These are phyloP conservation scores for Odontarrhena argentea DNA, from an alignment of 345 rosid genomes.

Conservation along the genomic window DNA sequence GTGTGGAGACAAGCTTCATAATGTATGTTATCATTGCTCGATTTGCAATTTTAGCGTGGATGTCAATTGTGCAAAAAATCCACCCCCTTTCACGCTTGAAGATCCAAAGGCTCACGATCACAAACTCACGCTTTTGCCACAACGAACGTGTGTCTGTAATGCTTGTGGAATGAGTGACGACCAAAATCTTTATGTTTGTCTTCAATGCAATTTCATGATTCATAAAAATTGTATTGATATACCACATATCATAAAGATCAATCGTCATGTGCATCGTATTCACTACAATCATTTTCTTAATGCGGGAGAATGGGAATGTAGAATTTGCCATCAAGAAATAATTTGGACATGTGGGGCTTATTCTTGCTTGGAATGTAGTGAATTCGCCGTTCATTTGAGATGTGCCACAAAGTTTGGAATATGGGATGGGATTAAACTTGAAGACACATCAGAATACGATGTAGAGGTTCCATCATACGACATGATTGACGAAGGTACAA, in stretches of 20 bases:
- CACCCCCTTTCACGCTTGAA: not conserved
- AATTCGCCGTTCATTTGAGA: not conserved
- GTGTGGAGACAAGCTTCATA: not conserved
- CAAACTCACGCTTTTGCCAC: not conserved
- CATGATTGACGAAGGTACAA: not conserved
- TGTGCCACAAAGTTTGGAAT: not conserved
- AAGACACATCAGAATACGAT: not conserved
- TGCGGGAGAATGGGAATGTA: not conserved
- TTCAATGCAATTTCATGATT: not conserved
- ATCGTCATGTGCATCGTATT: not conserved
- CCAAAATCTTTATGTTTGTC: constrained; percentile 13
- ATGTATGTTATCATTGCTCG: not conserved
- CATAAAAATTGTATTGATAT: not conserved
- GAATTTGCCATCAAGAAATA: not conserved
- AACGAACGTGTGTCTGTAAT: not conserved
- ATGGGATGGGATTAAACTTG: not conserved
- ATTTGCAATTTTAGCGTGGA: not conserved
- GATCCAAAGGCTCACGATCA: not conserved
- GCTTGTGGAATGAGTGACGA: constrained; percentile 9
- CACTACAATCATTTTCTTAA: not conserved
- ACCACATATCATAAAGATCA: not conserved
- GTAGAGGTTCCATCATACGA: not conserved
- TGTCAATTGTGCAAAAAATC: not conserved
- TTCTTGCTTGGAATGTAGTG: not conserved
- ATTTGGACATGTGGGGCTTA: not conserved